Conservation (phyloP, 306 rosid species). For the Senna siamea region DNA sequence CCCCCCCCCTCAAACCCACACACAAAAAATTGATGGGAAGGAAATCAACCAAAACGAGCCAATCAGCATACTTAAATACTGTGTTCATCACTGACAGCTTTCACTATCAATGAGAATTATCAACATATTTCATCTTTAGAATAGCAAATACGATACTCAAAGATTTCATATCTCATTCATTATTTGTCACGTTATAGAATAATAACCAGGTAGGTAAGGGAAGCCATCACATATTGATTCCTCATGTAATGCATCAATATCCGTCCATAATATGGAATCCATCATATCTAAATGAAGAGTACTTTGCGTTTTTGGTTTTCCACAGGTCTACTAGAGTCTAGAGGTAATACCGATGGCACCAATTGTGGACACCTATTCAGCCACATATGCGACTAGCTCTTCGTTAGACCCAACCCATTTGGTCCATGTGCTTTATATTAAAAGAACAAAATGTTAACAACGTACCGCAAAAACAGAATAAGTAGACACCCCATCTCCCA, state of each 20-base stretch:
- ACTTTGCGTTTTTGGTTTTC: no score
- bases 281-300: not conserved
- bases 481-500: slow-evolving; percentile 82
- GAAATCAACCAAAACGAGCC: slow-evolving; percentile 17
- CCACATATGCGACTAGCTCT: no score
- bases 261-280: not conserved
- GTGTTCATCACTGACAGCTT: not conserved
- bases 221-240: slow-evolving; percentile 27
- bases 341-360: no score
- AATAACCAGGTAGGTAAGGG: not conserved
- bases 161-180: slow-evolving; percentile 19
- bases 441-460: not conserved
- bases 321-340: no score
- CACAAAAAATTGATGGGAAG: not conserved
- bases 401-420: no score
- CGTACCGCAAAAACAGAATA: slow-evolving; percentile 88
- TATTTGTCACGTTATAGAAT: slow-evolving; percentile 24
- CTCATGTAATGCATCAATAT: slow-evolving; percentile 20
- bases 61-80: slow-evolving; percentile 17
- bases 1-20: no score
- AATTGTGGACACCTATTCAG: no score
- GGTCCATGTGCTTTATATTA: not conserved
- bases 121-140: not conserved
- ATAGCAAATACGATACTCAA: slow-evolving; percentile 11
- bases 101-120: slow-evolving; percentile 4